Base-by-base conservation (phyloP, 2,329 filamentous ascomycete genomes). In the Fusarium anguioides region DNA sequence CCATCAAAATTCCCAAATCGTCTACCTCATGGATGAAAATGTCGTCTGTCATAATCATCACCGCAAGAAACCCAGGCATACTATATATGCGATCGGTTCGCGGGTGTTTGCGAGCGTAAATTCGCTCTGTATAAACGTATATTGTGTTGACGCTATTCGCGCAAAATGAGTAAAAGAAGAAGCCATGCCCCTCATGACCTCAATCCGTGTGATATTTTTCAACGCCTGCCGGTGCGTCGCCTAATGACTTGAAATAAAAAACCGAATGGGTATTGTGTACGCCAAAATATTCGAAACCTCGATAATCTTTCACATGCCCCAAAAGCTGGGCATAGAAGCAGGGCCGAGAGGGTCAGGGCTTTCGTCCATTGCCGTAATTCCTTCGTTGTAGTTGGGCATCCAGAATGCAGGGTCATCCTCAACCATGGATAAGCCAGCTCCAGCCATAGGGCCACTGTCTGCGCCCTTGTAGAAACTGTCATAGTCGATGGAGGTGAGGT, bases 391-490 rank as follows among this genome's bases (percentile, higher is more conserved):
- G 48, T 84, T 81, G 35, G 77, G 78, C 75, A 84, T 80, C 82
- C 83, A 86, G 53, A 83, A 81, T 5, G 80, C 78, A 20, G 81
- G 77, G 64, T 86, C 83, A 39, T 85, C 81, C 36, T 88, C 86
- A 11, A 86, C 80, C 66, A 84, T 79, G 8, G 82, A 80, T 26
- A 84, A 77, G 42, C 83, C 80, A 17, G 79, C 77, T 23, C 75
- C 77, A 37, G 78, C 74, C 64, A 82, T 73, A 8, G 80, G 75
- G 37, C 75, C 77, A 39, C 71, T 72, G 31, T 81, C 78, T 1
- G 79, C 78, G 50, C 82, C 82, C 69, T 85, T 84, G 69, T 84
- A 82, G 72, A 88, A 86, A 57, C 84, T 84, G 60, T 86, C 83
- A 66, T 86, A 84, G 69, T 87, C 86, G 57, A 87, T 80, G 67